phyloP scores from a whole-genome alignment of 1,139 yeast species.

The Saccharomyces uvarum region DNA sequence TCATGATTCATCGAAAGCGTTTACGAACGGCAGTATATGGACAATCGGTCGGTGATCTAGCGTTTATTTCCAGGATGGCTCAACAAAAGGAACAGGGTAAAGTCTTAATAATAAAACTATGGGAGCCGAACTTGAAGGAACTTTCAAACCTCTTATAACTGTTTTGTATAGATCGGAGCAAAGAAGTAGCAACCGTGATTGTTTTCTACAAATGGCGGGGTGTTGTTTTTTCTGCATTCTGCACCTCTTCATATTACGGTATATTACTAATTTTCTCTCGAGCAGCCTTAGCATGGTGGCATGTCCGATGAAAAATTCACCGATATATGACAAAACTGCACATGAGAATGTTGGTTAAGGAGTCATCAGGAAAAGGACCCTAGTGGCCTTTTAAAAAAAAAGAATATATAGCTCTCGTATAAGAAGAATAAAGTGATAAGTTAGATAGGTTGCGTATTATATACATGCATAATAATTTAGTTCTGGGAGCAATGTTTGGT shows the following conservation, averaged over 20 bases:
- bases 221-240: background rate
- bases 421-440: background rate
- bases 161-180: background rate
- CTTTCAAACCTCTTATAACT: background rate
- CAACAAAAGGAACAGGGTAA: background rate
- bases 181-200: background rate
- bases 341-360: background rate
- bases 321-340: background rate
- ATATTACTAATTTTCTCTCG: background rate
- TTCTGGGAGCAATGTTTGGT: background rate
- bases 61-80: background rate
- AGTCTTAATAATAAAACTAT: background rate
- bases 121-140: background rate
- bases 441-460: background rate
- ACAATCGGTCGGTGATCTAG: background rate
- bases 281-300: background rate
- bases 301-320: background rate
- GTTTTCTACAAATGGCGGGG: background rate
- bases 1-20: background rate
- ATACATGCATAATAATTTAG: conserved; percentile 1
- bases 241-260: background rate
- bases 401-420: background rate
- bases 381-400: background rate
- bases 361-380: background rate
- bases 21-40: background rate